Percentiles rank a stretch among this genome's conserved stretches.
These are phyloP conservation scores for Ustilago loliicola DNA, from an alignment of 1,284 basidiomycete species.

Conservation along the genomic window DNA sequence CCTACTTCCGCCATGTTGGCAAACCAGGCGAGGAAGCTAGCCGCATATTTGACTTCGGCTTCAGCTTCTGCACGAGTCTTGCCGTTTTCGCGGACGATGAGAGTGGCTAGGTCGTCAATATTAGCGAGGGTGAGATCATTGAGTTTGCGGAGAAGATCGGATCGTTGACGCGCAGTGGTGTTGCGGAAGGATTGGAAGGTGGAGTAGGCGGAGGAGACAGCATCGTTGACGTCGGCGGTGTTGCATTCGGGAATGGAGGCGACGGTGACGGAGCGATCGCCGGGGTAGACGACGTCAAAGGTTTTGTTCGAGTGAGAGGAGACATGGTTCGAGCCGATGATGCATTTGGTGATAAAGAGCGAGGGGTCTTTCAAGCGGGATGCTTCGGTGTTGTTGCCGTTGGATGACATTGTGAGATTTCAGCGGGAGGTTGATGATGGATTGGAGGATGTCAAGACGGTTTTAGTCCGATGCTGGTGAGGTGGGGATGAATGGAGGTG, in stretches of 20 bases:
- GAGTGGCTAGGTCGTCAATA: conserved; percentile 40
- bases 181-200: conserved; percentile 29
- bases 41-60: conserved; percentile 49
- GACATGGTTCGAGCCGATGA: conserved; percentile 33
- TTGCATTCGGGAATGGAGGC: conserved; percentile 44
- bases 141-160: conserved; percentile 37
- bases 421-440: no score
- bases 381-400: conserved; percentile 20
- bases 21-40: conserved; percentile 40
- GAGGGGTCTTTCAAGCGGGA: conserved; percentile 38
- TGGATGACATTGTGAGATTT: conserved; percentile 21
- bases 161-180: conserved; percentile 36
- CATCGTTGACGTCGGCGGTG: conserved; percentile 29
- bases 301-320: conserved; percentile 27
- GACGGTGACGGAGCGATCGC: conserved; percentile 18
- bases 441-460: neutral
- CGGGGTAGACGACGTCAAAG: conserved; percentile 41
- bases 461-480: neutral
- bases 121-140: conserved; percentile 46
- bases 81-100: conserved; percentile 52
- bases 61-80: conserved; percentile 45
- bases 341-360: conserved; percentile 33
- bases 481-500: neutral
- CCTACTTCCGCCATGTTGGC: conserved; percentile 35
- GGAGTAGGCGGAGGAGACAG: conserved; percentile 23